Conservation (phyloP, 2,329 filamentous ascomycete species). For the Aureobasidium sp. region DNA sequence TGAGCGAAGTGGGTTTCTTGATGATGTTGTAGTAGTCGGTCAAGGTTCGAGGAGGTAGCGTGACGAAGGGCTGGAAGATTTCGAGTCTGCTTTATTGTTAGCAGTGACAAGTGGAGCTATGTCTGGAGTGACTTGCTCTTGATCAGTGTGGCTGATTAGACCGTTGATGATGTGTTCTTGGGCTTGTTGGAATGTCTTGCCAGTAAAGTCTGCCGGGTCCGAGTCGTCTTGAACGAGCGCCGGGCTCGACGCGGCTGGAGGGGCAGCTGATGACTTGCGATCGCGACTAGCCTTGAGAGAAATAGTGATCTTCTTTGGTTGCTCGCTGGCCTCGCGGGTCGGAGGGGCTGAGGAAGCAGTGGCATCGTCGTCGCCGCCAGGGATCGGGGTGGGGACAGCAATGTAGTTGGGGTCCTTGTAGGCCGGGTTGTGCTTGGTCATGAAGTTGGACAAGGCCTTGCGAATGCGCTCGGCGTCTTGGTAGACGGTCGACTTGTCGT, state of each 20-base stretch:
- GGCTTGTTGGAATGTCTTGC: conserved; percentile 70
- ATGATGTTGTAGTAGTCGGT: conserved; percentile 86
- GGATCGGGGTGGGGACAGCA: conserved; percentile 65
- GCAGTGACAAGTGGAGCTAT: conserved; percentile 4
- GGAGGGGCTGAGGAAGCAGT: not conserved
- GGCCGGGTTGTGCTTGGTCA: conserved; percentile 78
- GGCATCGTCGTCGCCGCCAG: conserved; percentile 35
- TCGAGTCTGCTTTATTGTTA: conserved; percentile 47
- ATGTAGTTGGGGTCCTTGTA: conserved; percentile 63
- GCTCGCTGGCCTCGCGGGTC: conserved; percentile 15
- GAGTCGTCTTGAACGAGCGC: not conserved
- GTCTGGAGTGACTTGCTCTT: conserved; percentile 42
- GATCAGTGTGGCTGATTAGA: conserved; percentile 57
- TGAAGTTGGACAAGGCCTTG: conserved; percentile 79
- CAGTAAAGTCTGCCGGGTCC: conserved; percentile 47
- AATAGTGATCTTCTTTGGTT: conserved; percentile 17
- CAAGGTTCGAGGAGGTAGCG: conserved; percentile 63
- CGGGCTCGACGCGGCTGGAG: not conserved
- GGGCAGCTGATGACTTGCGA: conserved; percentile 12
- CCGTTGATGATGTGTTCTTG: conserved; percentile 79
- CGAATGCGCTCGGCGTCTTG: conserved; percentile 80
- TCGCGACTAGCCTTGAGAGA: conserved; percentile 5
- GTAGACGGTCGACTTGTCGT: conserved; percentile 61
- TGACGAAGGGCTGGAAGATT: conserved; percentile 66
- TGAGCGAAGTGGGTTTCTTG: conserved; percentile 68